Percentiles rank a stretch among this genome's conserved stretches.
phyloP scores from a whole-genome alignment of 202 grass and related monocot genomes.

The Musa balbisiana region DNA sequence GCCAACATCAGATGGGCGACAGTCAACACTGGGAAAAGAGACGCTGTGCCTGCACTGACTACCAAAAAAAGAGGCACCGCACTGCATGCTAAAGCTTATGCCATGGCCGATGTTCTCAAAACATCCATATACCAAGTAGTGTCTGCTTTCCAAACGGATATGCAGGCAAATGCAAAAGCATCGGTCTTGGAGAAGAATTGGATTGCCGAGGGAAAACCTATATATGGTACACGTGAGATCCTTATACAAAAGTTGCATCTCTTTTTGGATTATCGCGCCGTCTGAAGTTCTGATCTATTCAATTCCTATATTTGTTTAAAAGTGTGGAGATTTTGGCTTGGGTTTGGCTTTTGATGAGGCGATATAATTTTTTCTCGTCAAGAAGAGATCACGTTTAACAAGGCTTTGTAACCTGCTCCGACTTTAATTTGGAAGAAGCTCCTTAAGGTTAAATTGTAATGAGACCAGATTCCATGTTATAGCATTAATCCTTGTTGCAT shows the following conservation, averaged over 20 bases:
- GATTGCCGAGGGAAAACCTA: slow-evolving; percentile 68
- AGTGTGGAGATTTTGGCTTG: too few species aligned
- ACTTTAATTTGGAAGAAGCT: too few species aligned
- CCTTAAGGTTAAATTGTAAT: too few species aligned
- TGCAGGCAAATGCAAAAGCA: slow-evolving; percentile 66
- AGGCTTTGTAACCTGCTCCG: too few species aligned
- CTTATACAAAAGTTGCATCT: slow-evolving; percentile 75
- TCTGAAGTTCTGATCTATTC: slow-evolving; percentile 38
- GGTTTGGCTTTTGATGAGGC: too few species aligned
- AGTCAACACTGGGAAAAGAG: slow-evolving; percentile 47
- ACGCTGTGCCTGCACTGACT: slow-evolving; percentile 37
- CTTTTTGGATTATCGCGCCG: slow-evolving; percentile 63
- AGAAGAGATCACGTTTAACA: too few species aligned
- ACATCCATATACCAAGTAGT: slow-evolving; percentile 79
- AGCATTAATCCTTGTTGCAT: too few species aligned
- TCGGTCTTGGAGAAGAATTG: slow-evolving; percentile 77
- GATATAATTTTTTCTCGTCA: too few species aligned
- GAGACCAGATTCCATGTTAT: too few species aligned
- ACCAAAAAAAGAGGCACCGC: slow-evolving; percentile 33
- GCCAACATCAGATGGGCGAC: slow-evolving; percentile 55
- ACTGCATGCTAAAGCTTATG: slow-evolving; percentile 53
- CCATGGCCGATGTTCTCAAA: slow-evolving; percentile 64
- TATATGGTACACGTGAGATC: slow-evolving; percentile 59
- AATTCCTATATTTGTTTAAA: too few species aligned
- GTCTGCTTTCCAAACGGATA: slow-evolving; percentile 59